phyloP scores from a whole-genome alignment of 139 green algal species.

The Pseudopediastrum boryanum region DNA sequence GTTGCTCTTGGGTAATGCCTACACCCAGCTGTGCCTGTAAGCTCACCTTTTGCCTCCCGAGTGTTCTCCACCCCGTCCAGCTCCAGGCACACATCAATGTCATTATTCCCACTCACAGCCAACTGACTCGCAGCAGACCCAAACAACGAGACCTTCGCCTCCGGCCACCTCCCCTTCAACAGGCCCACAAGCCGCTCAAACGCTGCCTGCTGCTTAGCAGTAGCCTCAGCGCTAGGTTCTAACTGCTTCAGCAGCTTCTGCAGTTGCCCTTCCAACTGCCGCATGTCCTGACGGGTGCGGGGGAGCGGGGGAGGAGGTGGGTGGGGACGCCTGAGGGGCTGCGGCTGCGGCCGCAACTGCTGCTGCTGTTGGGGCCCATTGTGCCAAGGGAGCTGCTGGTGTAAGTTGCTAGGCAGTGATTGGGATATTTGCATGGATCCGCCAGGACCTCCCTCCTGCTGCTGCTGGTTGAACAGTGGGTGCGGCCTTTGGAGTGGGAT shows the following conservation, averaged over 20 bases:
- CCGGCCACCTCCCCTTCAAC: conserved; percentile 53
- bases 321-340: neutral
- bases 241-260: conserved; percentile 50
- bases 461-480: conserved; percentile 37
- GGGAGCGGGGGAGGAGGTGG: conserved; percentile 10
- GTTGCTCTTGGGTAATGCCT: no score
- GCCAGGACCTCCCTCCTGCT: no score
- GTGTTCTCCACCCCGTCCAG: conserved; percentile 64
- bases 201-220: conserved; percentile 38
- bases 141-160: conserved; percentile 65
- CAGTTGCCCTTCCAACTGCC: conserved; percentile 51
- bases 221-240: conserved; percentile 53
- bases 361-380: conserved; percentile 52
- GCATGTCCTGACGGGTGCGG: conserved; percentile 37
- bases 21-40: neutral
- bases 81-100: conserved; percentile 83
- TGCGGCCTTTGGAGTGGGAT: neutral
- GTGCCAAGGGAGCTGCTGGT: conserved; percentile 39
- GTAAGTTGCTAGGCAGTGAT: no score
- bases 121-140: conserved; percentile 74
- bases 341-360: neutral
- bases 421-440: no score
- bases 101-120: conserved; percentile 72
- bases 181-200: conserved; percentile 48
- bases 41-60: conserved; percentile 39